These are phyloP conservation scores for Macrolepiota albuminosa DNA, from an alignment of 768 basidiomycete genomes.

Conservation along the genomic window DNA sequence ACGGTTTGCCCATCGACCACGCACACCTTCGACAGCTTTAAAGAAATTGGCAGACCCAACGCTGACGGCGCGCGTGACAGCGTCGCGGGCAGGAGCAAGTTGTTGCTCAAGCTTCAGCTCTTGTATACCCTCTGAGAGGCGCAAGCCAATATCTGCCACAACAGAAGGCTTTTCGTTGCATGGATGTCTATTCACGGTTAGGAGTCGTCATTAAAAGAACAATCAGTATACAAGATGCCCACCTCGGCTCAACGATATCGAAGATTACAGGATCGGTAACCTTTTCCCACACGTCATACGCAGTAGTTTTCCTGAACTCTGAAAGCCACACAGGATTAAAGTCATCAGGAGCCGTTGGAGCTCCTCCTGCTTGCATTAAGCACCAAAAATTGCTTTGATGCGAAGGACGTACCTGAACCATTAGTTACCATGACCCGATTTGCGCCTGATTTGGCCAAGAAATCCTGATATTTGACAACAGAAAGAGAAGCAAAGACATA, in stretches of 20 bases:
- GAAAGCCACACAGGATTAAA: slow-evolving; percentile 88
- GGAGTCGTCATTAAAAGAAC: not conserved
- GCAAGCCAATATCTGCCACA: slow-evolving; percentile 87
- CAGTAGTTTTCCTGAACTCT: slow-evolving; percentile 84
- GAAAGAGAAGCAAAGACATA: slow-evolving; percentile 88
- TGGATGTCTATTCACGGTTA: slow-evolving; percentile 61
- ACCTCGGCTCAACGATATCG: slow-evolving; percentile 94
- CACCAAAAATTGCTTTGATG: not conserved
- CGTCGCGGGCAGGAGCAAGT: slow-evolving; percentile 90
- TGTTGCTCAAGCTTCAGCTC: slow-evolving; percentile 92
- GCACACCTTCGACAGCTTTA: slow-evolving; percentile 87
- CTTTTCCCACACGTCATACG: slow-evolving; percentile 86
- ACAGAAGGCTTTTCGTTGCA: slow-evolving; percentile 88
- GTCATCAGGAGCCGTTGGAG: slow-evolving; percentile 60
- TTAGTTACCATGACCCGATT: slow-evolving; percentile 65
- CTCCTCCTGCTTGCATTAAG: slow-evolving; percentile 36
- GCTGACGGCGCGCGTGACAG: slow-evolving; percentile 69
- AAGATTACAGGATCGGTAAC: slow-evolving; percentile 91
- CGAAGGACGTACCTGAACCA: slow-evolving; percentile 38
- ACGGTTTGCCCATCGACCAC: slow-evolving; percentile 59
- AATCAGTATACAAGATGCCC: slow-evolving; percentile 9
- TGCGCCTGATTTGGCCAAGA: slow-evolving; percentile 63
- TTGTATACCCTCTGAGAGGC: slow-evolving; percentile 90
- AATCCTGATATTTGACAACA: slow-evolving; percentile 88
- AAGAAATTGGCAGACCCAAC: slow-evolving; percentile 78